A percentile compares a stretch with the other conserved stretches of the same genome.
These are phyloP conservation scores for Volvox reticuliferus DNA, from an alignment of 139 green algal genomes.

Conservation along the genomic window DNA sequence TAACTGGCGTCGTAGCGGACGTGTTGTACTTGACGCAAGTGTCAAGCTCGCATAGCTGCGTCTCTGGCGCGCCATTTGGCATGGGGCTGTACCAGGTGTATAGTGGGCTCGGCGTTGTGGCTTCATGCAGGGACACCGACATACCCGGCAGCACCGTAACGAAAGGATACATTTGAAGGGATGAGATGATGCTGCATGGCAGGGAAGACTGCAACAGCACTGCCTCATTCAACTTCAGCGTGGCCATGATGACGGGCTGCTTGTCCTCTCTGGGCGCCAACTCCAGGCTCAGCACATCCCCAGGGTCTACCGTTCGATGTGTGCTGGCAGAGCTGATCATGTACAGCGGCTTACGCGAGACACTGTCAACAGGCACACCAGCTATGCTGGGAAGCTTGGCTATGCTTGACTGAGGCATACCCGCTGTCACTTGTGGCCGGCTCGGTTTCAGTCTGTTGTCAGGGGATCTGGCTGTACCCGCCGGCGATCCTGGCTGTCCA, in stretches of 20 bases:
- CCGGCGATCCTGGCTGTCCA: neutral
- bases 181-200: slow-evolving; percentile 61
- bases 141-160: slow-evolving; percentile 67
- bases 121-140: slow-evolving; percentile 65
- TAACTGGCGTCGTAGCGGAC: slow-evolving; percentile 39
- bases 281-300: slow-evolving; percentile 69
- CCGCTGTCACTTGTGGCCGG: neutral
- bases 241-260: slow-evolving; percentile 72
- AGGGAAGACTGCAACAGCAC: slow-evolving; percentile 59
- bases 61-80: slow-evolving; percentile 12
- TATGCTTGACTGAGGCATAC: neutral
- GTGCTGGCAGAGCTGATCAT: slow-evolving; percentile 58
- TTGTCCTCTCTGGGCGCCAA: slow-evolving; percentile 67
- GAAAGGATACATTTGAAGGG: slow-evolving; percentile 74
- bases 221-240: slow-evolving; percentile 56
- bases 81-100: slow-evolving; percentile 67
- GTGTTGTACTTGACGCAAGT: slow-evolving; percentile 72
- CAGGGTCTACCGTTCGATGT: slow-evolving; percentile 7
- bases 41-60: slow-evolving; percentile 65
- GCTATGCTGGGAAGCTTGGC: neutral
- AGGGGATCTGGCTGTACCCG: neutral
- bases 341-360: slow-evolving; percentile 68
- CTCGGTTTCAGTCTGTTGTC: neutral
- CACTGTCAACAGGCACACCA: slow-evolving; percentile 56
- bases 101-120: slow-evolving; percentile 68